A percentile compares a stretch with the other conserved stretches of the same genome.
Evolutionary conservation across 1,284 basidiomycete species (phyloP).

Genomic region (Rhodotorula sp.): DNA sequence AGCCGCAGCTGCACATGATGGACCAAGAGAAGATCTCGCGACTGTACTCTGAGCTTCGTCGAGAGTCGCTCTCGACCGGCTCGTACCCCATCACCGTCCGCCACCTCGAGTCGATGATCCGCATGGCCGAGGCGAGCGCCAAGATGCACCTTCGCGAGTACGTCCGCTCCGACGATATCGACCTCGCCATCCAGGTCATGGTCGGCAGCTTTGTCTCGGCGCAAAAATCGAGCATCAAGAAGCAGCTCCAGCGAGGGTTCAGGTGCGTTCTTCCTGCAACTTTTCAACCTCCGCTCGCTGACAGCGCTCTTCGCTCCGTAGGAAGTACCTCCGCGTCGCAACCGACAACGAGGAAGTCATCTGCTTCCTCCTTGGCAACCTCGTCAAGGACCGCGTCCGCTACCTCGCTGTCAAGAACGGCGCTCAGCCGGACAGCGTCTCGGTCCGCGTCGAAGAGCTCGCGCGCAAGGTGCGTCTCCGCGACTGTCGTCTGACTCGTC

Average conservation of each 20-base stretch:
- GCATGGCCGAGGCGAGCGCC: slow-evolving; percentile 97
- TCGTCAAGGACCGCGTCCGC: slow-evolving; percentile 92
- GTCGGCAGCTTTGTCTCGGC: slow-evolving; percentile 92
- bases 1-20: slow-evolving; percentile 87
- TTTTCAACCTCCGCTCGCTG: neutral
- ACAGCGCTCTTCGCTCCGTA: slow-evolving; percentile 56
- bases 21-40: slow-evolving; percentile 93
- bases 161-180: slow-evolving; percentile 93
- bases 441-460: slow-evolving; percentile 52
- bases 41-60: slow-evolving; percentile 94
- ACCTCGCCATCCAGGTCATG: slow-evolving; percentile 92
- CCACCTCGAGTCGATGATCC: slow-evolving; percentile 97
- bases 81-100: slow-evolving; percentile 98
- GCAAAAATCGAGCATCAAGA: slow-evolving; percentile 98
- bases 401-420: slow-evolving; percentile 68
- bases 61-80: slow-evolving; percentile 93
- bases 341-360: slow-evolving; percentile 92
- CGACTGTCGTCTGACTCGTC: slow-evolving; percentile 29
- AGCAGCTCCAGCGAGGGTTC: slow-evolving; percentile 78
- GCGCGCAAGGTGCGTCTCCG: slow-evolving; percentile 61
- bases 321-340: slow-evolving; percentile 93
- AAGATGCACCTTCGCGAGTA: slow-evolving; percentile 98
- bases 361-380: slow-evolving; percentile 86
- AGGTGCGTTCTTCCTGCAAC: slow-evolving; percentile 12
- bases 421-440: slow-evolving; percentile 62